phyloP scores from a whole-genome alignment of 164 flowering plant species.

The Cinnamomum micranthum region DNA sequence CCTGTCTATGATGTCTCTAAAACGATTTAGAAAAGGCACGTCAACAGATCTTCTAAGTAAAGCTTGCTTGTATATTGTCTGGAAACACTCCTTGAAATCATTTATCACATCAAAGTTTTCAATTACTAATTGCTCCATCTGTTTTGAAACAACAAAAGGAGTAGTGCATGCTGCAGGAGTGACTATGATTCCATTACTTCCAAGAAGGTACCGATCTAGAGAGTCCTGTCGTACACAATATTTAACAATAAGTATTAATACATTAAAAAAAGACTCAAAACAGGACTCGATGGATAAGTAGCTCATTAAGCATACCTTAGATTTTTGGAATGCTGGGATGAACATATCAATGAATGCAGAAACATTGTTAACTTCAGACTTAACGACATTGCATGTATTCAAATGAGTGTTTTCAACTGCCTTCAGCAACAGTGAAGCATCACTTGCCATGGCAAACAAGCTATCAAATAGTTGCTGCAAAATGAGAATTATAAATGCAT shows the following conservation, averaged over 20 bases:
- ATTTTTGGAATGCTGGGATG: constrained; percentile 37
- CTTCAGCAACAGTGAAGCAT: constrained; percentile 51
- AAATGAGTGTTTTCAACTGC: constrained; percentile 48
- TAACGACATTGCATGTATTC: constrained; percentile 44
- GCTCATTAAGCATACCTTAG: constrained; percentile 51
- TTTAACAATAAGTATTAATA: neutral
- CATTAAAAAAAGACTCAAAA: neutral
- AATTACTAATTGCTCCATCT: constrained; percentile 46
- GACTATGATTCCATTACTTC: constrained; percentile 22
- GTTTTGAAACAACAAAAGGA: constrained; percentile 38
- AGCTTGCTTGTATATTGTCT: constrained; percentile 24
- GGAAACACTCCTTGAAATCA: constrained; percentile 42
- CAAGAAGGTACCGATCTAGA: constrained; percentile 58
- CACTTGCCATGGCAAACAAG: constrained; percentile 44
- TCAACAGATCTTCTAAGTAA: constrained; percentile 31
- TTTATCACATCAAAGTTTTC: constrained; percentile 49
- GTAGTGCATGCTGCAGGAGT: constrained; percentile 17
- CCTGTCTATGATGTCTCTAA: constrained; percentile 41
- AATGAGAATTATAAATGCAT: constrained; percentile 2
- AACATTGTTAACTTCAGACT: constrained; percentile 29
- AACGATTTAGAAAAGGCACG: constrained; percentile 39
- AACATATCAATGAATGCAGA: constrained; percentile 41
- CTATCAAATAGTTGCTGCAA: constrained; percentile 72
- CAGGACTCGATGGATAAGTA: neutral
- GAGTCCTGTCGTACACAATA: constrained; percentile 42